A percentile compares a stretch with the other conserved stretches of the same genome.
phyloP scores from a whole-genome alignment of 1,139 yeast species.

The Hyphopichia pseudoburtonii region DNA sequence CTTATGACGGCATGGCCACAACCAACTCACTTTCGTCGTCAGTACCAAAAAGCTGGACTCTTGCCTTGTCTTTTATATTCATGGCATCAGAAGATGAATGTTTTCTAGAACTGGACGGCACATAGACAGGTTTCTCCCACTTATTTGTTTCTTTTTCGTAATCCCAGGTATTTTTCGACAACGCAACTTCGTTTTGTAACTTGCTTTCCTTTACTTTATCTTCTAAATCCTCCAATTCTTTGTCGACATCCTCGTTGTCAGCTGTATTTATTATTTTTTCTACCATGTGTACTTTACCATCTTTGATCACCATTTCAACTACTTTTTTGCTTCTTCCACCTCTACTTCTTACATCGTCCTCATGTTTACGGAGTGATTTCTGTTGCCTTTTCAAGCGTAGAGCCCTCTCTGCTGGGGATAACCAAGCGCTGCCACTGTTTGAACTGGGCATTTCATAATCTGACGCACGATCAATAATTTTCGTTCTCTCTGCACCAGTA shows the following conservation, averaged over 20 bases:
- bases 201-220: slow-evolving; percentile 21
- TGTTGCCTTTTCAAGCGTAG: slow-evolving; percentile 80
- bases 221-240: slow-evolving; percentile 30
- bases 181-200: slow-evolving; percentile 12
- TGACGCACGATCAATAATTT: slow-evolving; percentile 89
- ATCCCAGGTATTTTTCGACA: slow-evolving; percentile 49
- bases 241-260: slow-evolving; percentile 19
- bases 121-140: slow-evolving; percentile 54
- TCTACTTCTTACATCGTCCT: slow-evolving; percentile 56
- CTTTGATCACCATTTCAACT: slow-evolving; percentile 72
- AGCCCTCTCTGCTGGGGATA: slow-evolving; percentile 86
- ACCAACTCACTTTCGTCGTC: slow-evolving; percentile 25
- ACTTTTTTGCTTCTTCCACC: slow-evolving; percentile 74
- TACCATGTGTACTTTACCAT: slow-evolving; percentile 75
- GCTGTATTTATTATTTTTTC: slow-evolving; percentile 25
- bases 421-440: slow-evolving; percentile 65
- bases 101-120: slow-evolving; percentile 6
- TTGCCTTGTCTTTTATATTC: slow-evolving; percentile 6
- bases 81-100: neutral
- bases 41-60: slow-evolving; percentile 21
- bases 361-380: slow-evolving; percentile 61
- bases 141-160: slow-evolving; percentile 48
- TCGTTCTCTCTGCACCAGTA: slow-evolving; percentile 85
- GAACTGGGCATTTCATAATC: slow-evolving; percentile 70
- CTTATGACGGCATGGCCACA: slow-evolving; percentile 14